A percentile compares a stretch with the other conserved stretches of the same genome.
These are phyloP conservation scores for Davidsoniella australis DNA, from an alignment of 2,329 filamentous ascomycete genomes.

Conservation along the genomic window DNA sequence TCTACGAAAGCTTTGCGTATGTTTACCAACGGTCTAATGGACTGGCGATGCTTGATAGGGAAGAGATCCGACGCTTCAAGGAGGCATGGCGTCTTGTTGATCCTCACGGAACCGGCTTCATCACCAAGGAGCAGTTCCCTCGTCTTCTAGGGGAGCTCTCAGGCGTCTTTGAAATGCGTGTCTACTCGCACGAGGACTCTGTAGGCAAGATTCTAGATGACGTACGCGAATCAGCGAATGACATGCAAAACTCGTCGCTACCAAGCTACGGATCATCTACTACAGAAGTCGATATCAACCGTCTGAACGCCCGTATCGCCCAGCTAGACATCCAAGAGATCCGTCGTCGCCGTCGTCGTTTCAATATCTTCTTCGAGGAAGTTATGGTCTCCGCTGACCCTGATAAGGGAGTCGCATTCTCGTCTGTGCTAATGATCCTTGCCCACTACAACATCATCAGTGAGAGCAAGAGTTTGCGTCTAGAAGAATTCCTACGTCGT, in stretches of 20 bases:
- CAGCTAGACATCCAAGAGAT: slow-evolving; percentile 61
- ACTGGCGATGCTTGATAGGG: slow-evolving; percentile 75
- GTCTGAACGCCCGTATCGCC: slow-evolving; percentile 55
- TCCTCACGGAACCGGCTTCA: slow-evolving; percentile 78
- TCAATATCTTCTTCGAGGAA: slow-evolving; percentile 95
- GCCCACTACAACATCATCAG: slow-evolving; percentile 98
- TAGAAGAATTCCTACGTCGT: slow-evolving; percentile 88
- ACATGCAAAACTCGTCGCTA: slow-evolving; percentile 33
- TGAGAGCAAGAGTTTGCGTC: slow-evolving; percentile 84
- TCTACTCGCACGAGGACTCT: slow-evolving; percentile 82
- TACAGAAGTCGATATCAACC: slow-evolving; percentile 52
- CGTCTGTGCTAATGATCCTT: slow-evolving; percentile 80
- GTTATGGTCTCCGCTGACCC: slow-evolving; percentile 85
- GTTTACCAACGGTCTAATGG: slow-evolving; percentile 94
- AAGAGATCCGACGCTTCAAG: slow-evolving; percentile 93
- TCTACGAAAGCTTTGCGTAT: slow-evolving; percentile 98
- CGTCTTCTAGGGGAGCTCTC: slow-evolving; percentile 80
- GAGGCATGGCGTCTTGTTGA: slow-evolving; percentile 96
- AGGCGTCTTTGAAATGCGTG: slow-evolving; percentile 91
- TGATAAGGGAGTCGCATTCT: slow-evolving; percentile 80
- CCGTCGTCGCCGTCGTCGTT: slow-evolving; percentile 54
- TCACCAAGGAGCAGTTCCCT: slow-evolving; percentile 77
- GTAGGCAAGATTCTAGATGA: slow-evolving; percentile 77
- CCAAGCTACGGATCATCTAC: slow-evolving; percentile 32
- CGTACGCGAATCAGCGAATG: slow-evolving; percentile 42